Conservation (phyloP, 768 basidiomycete species). For the Krasilnikovozyma curviuscula region DNA sequence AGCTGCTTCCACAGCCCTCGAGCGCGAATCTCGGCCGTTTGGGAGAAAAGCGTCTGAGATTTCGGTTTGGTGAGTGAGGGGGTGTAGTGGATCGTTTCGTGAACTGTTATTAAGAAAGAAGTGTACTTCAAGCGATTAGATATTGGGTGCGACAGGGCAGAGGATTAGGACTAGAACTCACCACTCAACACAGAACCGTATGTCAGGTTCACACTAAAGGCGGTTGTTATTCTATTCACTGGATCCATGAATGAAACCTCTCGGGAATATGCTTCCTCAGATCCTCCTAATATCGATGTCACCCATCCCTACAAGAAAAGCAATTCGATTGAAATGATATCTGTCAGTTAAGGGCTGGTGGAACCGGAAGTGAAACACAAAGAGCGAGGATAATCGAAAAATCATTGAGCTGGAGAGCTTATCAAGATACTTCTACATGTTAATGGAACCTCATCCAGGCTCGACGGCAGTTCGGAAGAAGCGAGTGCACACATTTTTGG, state of each 20-base stretch:
- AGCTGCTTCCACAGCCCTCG: constrained; percentile 65
- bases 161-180: background rate
- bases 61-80: constrained; percentile 35
- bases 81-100: constrained; percentile 71
- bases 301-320: constrained; percentile 2
- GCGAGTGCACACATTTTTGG: too few species aligned
- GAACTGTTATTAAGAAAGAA: constrained; percentile 23
- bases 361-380: background rate
- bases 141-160: background rate
- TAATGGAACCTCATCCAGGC: background rate
- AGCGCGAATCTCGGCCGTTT: constrained; percentile 69
- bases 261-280: constrained; percentile 82
- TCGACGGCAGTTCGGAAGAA: background rate
- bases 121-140: background rate
- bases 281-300: constrained; percentile 64
- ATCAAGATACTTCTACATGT: background rate
- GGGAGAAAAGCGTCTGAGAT: constrained; percentile 50
- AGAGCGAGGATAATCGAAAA: background rate
- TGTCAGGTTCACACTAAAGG: constrained; percentile 81
- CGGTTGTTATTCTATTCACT: constrained; percentile 52
- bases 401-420: background rate
- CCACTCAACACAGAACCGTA: constrained; percentile 32
- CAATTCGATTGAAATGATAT: background rate
- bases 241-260: constrained; percentile 91
- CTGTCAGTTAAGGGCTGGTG: background rate